phyloP scores from a whole-genome alignment of 140 eudicot species.

The Flaveria floridana region DNA sequence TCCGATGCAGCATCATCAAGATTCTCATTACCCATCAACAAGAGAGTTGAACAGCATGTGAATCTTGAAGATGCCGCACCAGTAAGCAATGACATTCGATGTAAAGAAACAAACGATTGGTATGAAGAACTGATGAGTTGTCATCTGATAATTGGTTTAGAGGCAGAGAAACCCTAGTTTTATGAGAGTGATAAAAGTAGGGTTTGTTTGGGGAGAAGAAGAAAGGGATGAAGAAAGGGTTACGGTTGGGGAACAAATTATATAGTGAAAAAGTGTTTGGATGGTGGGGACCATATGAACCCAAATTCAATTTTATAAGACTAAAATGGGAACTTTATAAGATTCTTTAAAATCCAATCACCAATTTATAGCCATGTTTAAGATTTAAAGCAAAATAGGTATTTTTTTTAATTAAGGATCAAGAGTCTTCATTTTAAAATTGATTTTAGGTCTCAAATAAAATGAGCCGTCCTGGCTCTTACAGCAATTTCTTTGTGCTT shows the following conservation, averaged over 20 bases:
- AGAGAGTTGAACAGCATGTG: constrained; percentile 19
- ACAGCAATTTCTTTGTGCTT: no score
- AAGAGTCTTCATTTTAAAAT: no score
- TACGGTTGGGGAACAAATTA: constrained; percentile 26
- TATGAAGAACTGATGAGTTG: constrained; percentile 1
- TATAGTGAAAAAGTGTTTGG: constrained; percentile 26
- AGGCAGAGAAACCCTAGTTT: constrained; percentile 28
- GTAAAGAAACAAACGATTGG: not conserved
- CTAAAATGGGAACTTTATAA: not conserved
- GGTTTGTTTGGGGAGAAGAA: not conserved
- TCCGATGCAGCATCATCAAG: constrained; percentile 45
- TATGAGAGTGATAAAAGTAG: constrained; percentile 12
- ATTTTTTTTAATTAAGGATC: no score
- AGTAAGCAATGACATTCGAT: constrained; percentile 30
- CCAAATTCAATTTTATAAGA: not conserved
- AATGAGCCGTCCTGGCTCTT: no score
- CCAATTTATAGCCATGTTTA: no score
- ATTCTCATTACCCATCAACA: constrained; percentile 27
- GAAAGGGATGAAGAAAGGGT: constrained; percentile 35
- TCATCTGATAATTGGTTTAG: constrained; percentile 13
- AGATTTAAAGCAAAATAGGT: no score
- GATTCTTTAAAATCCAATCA: no score
- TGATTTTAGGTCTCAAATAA: no score
- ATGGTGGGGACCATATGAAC: constrained; percentile 24
- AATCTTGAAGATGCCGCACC: constrained; percentile 45